Percentiles rank a stretch among this genome's conserved stretches.
These are phyloP conservation scores for Ganoderma sinense DNA, from an alignment of 1,284 basidiomycete genomes.

Conservation along the genomic window DNA sequence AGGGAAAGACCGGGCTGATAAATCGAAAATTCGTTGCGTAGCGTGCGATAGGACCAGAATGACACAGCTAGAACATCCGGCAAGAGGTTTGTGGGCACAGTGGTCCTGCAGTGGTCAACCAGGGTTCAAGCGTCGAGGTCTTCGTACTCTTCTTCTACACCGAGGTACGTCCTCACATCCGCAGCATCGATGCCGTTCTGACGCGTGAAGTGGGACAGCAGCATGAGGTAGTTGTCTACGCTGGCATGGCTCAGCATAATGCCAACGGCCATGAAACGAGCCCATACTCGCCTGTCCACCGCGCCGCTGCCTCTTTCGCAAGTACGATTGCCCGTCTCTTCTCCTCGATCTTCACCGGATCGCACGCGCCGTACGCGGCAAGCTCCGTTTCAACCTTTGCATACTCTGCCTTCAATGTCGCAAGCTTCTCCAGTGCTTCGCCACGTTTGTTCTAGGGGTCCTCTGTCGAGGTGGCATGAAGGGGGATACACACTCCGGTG, in stretches of 20 bases:
- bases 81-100: too few species aligned
- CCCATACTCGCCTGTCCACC: constrained; percentile 81
- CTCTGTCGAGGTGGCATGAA: background rate
- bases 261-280: background rate
- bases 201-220: constrained; percentile 70
- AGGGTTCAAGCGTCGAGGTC: constrained; percentile 52
- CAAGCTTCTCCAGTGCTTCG: constrained; percentile 56
- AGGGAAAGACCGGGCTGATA: too few species aligned
- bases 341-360: constrained; percentile 82
- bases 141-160: constrained; percentile 76
- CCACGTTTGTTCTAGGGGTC: constrained; percentile 61
- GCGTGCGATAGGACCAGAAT: background rate
- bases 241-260: background rate
- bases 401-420: constrained; percentile 59
- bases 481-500: background rate
- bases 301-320: constrained; percentile 80
- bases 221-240: constrained; percentile 47
- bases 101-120: too few species aligned
- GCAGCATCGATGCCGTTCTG: constrained; percentile 62
- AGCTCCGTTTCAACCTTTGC: constrained; percentile 73
- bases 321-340: constrained; percentile 73
- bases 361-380: constrained; percentile 80
- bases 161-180: constrained; percentile 71
- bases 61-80: background rate
- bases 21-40: background rate